A percentile compares a stretch with the other conserved stretches of the same genome.
Conservation (phyloP, 306 rosid species). For the Cyamopsis tetragonoloba region DNA sequence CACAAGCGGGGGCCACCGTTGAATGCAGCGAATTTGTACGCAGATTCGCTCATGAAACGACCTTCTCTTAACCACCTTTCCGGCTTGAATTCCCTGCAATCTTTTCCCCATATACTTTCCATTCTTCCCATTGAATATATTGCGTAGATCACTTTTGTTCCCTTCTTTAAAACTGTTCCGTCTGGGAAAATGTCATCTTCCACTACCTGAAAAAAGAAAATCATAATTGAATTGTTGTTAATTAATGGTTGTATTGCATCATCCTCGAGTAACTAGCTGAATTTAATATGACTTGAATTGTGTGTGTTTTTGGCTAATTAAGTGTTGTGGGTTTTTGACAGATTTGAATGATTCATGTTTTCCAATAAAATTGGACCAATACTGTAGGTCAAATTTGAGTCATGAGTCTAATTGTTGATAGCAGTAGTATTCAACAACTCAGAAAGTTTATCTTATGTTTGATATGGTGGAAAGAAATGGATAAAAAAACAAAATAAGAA, state of each 20-base stretch:
- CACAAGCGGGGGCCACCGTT: conserved; percentile 94
- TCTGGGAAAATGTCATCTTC: conserved; percentile 76
- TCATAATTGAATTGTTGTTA: background rate
- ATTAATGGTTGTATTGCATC: background rate
- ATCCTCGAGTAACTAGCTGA: conserved; percentile 1
- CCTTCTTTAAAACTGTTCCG: conserved; percentile 67
- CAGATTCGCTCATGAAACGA: conserved; percentile 67
- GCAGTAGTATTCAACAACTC: background rate
- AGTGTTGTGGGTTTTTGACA: background rate
- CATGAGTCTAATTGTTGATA: background rate
- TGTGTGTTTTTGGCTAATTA: background rate
- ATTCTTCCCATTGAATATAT: conserved; percentile 84
- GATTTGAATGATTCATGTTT: background rate
- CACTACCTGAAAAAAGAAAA: conserved; percentile 41
- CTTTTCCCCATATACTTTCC: conserved; percentile 84
- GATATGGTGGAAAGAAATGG: no score
- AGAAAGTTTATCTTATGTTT: background rate
- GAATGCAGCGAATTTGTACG: conserved; percentile 85
- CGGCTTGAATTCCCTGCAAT: conserved; percentile 69
- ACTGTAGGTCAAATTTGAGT: background rate
- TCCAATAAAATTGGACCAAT: background rate
- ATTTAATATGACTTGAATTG: conserved; percentile 9
- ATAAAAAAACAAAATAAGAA: no score
- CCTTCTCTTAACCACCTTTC: conserved; percentile 88
- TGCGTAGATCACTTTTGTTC: conserved; percentile 82